Base-by-base conservation (phyloP, 176 grass and related monocot species). In the Oryza officinalis region DNA sequence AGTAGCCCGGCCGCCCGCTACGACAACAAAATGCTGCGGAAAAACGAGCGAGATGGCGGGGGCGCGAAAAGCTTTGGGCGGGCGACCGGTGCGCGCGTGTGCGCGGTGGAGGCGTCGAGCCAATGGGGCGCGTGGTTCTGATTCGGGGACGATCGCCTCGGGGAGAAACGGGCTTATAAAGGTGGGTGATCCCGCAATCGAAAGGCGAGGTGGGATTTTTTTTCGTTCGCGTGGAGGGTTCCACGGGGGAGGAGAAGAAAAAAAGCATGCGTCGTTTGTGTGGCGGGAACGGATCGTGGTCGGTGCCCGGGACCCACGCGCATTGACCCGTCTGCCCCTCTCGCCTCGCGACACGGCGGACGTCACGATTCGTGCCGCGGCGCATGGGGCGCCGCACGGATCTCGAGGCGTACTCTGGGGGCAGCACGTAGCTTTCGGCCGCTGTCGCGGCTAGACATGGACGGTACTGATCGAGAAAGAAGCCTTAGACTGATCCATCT, bases 221-320 rank as follows among this genome's bases (percentile, higher is more conserved):
- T 90, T 89, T 85, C 41, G 26, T 15, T 44, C 67, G 45, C 72
- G 67, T 66, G 65, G 72, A 73, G 43, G 20, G 75, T 80, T 86
- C 88, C 88, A 89, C 88, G 66, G 7, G 8, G 69, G 8, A 10
- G 12, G 17, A 10, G 65, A 17, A 23, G 65, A 74, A 67, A 82
- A 79, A 47, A 46, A 50, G 40, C 23, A 17, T 38, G 52, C 45
- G 63, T 54, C 77, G 52, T 4, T 37, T 61, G 86, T 73, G 85
- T 59, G 92, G 84, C 88, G 38, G 6, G 60, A 83, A 89, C 41
- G 66, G 87, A 41, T 67, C 80, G 74, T 81, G 86, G 87, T 87
- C 78, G 87, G 87, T 85, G 69, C 1, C 2, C 8, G 84, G 89
- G 90, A 10, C 90, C 92, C 92, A 92, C 81, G 72, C 76, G 77